These are phyloP conservation scores for Podila minutissima DNA, from an alignment of 192 early-diverging fungal genomes.

Conservation along the genomic window DNA sequence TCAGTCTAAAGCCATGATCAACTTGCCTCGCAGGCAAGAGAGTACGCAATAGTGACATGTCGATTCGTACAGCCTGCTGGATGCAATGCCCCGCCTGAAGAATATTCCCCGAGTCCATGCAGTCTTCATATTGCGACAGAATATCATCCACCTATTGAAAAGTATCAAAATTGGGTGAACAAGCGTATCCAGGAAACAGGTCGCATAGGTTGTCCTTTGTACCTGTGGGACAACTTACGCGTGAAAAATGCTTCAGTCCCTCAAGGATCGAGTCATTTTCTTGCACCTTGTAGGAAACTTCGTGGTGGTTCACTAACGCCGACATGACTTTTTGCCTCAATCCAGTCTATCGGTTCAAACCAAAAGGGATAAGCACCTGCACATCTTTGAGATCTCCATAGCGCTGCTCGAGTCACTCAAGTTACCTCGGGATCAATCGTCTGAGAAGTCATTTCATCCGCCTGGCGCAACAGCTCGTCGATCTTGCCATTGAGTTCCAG, in stretches of 20 bases:
- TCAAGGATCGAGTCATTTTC: slow-evolving; percentile 29
- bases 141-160: slow-evolving; percentile 32
- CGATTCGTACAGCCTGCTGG: slow-evolving; percentile 31
- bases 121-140: slow-evolving; percentile 22
- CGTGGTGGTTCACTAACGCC: slow-evolving; percentile 34
- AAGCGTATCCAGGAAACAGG: neutral
- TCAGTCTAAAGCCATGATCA: no score
- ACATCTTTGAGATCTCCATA: neutral
- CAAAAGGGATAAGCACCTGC: neutral
- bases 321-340: slow-evolving; percentile 37
- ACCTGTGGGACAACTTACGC: slow-evolving; percentile 1
- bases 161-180: neutral
- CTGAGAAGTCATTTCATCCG: slow-evolving; percentile 14
- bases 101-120: slow-evolving; percentile 40
- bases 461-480: slow-evolving; percentile 17
- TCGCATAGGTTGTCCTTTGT: neutral
- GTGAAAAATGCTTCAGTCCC: slow-evolving; percentile 38
- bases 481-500: slow-evolving; percentile 44
- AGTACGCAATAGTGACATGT: neutral
- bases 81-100: slow-evolving; percentile 48
- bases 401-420: neutral
- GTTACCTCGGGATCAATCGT: slow-evolving; percentile 30
- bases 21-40: no score
- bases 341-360: slow-evolving; percentile 11
- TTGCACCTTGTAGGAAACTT: slow-evolving; percentile 40